Evolutionary conservation across 108 stramenopile genomes (phyloP), one percentile per base, ranked within the genome.

Genomic region (Schizochytrium sp.): DNA sequence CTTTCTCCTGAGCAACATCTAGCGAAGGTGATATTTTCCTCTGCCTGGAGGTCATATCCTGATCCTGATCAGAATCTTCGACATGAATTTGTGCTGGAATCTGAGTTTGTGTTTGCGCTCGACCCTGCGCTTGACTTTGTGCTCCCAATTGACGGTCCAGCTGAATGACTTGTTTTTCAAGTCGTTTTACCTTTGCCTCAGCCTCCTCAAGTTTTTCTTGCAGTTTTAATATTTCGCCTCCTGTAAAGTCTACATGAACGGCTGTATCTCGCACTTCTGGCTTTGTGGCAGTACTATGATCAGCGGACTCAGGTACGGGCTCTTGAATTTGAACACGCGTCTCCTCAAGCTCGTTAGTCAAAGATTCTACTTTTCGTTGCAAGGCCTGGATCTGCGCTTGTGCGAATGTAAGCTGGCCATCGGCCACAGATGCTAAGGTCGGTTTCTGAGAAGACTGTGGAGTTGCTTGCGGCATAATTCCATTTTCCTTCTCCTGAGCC

Each of bases 361-460:
- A 13, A 10, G 12, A 13, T 42, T 64, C 61, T 4, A 64, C 61
- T 42, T 64, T 64, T 38, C 61, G 61, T 64, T 64, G 61, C 61
- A 64, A 13, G 8, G 61, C 61, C 4, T 64, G 38, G 61, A 64
- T 64, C 61, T 64, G 61, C 41, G 61, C 61, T 13, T 64, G 61
- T 38, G 61, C 61, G 0, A 64, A 64, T 58, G 17, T 58, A 58
- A 58, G 17, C 13, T 58, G 57, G 57, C 57, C 57, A 58, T 10
- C 57, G 57, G 17, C 57, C 10, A 17, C 13, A 10, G 57, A 17
- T 17, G 57, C 57, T 10, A 10, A 17, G 57, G 10, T 17, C 17
- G 13, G 57, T 15, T 58, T 17, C 57, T 17, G 13, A 58, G 57
- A 58, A 17, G 57, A 10, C 57, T 10, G 57, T 17, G 57, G 13